Percentiles rank a stretch among this genome's conserved stretches.
These are phyloP conservation scores for Solanum hybrid DNA, from an alignment of 305 asterid species.

Conservation along the genomic window DNA sequence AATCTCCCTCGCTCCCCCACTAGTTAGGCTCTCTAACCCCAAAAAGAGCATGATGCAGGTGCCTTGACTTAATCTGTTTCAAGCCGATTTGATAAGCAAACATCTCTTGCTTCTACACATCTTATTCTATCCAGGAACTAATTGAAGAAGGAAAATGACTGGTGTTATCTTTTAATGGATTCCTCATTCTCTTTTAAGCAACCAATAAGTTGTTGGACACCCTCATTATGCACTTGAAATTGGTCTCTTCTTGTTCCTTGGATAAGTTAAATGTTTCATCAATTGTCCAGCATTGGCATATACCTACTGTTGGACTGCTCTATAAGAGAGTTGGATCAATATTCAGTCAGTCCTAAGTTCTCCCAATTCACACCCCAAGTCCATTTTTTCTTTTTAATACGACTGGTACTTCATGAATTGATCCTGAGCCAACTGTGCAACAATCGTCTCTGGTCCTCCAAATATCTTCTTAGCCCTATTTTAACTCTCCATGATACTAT, in stretches of 20 bases:
- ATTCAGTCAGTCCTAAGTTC: background rate
- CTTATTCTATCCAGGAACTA: background rate
- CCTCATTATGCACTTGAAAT: background rate
- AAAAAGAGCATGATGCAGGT: background rate
- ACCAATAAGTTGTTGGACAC: background rate
- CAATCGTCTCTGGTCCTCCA: background rate
- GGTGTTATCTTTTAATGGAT: background rate
- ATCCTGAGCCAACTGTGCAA: background rate
- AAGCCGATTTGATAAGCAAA: background rate
- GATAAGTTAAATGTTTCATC: background rate
- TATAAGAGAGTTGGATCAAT: background rate
- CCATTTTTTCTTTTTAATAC: background rate
- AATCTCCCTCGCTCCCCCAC: background rate
- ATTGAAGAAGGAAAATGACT: background rate
- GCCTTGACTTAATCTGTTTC: conserved; percentile 14
- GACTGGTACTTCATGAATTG: background rate
- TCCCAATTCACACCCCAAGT: background rate
- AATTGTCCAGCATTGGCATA: background rate
- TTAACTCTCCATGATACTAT: background rate
- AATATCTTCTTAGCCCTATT: background rate
- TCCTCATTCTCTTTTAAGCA: background rate
- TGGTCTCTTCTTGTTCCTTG: background rate
- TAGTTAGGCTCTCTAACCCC: background rate
- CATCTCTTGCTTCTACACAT: background rate
- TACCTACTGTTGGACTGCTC: background rate